Conservation (phyloP, 2,329 filamentous ascomycete species). For the Xylaria sp. region DNA sequence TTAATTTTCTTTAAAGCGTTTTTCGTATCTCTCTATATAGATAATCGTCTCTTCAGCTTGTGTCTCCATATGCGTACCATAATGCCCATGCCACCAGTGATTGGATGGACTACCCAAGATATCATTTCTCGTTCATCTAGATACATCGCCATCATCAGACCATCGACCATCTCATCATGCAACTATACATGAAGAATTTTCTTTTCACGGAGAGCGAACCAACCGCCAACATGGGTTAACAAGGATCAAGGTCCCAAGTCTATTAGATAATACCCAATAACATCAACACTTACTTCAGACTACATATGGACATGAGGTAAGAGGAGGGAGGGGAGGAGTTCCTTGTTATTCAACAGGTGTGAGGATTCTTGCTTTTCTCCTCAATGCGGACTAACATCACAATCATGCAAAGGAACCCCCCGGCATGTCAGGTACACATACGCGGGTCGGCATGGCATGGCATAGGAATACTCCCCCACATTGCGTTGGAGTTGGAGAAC, state of each 20-base stretch:
- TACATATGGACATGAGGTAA: too few relatives aligned
- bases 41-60: background rate
- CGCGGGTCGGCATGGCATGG: slow-evolving; percentile 13
- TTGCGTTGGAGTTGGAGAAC: slow-evolving; percentile 31
- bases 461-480: slow-evolving; percentile 29
- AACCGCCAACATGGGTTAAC: background rate
- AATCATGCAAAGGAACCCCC: slow-evolving; percentile 23
- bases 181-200: background rate
- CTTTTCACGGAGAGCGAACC: background rate
- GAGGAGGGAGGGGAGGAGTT: background rate
- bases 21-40: too few relatives aligned
- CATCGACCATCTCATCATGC: background rate
- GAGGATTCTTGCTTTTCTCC: slow-evolving; percentile 24
- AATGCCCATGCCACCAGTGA: background rate
- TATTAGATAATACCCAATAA: too few relatives aligned
- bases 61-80: background rate
- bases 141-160: background rate
- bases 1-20: too few relatives aligned
- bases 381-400: background rate
- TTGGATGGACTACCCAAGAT: background rate
- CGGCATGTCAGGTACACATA: slow-evolving; percentile 33
- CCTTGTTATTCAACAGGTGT: background rate
- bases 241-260: background rate
- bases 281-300: background rate
- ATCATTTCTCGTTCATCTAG: background rate